Percentiles rank a stretch among this genome's conserved stretches.
phyloP scores from a whole-genome alignment of 768 basidiomycete species.

The Mrakia hoshinonis region DNA sequence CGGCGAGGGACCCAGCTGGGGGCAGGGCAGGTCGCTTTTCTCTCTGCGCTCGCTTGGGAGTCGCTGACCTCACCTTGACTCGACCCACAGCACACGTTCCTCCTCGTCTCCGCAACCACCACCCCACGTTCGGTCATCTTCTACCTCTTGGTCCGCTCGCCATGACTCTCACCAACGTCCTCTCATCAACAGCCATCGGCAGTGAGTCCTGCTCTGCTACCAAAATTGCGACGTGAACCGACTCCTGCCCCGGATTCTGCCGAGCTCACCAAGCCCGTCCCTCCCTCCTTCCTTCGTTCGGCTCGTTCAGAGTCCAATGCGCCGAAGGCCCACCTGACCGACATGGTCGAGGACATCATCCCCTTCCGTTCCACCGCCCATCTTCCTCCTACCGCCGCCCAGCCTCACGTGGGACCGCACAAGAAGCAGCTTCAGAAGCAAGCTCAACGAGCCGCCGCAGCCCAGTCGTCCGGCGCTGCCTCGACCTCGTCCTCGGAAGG shows the following conservation, averaged over 20 bases:
- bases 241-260: not conserved
- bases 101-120: not conserved
- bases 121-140: not conserved
- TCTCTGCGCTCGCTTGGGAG: not conserved
- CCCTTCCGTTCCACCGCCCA: conserved; percentile 9
- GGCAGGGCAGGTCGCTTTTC: not conserved
- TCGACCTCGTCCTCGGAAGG: not conserved
- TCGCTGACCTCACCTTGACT: not conserved
- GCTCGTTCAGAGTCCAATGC: not conserved
- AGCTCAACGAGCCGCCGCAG: not conserved
- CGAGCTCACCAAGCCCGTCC: not conserved
- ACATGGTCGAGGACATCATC: not conserved
- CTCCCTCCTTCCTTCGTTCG: not conserved
- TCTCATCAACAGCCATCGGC: conserved; percentile 9
- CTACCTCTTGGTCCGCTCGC: not conserved
- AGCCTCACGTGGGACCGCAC: conserved; percentile 13
- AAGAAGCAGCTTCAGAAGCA: conserved; percentile 3
- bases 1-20: not conserved
- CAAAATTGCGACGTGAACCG: not conserved
- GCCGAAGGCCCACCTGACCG: not conserved
- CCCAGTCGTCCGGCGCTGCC: no score
- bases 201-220: not conserved
- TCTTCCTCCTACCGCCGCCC: conserved; percentile 2
- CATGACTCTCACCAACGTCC: conserved; percentile 16
- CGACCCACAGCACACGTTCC: not conserved